Evolutionary conservation across 176 grass and related monocot species (phyloP), one percentile per base, ranked within the genome.

Genomic region (Puccinellia tenuiflora): DNA sequence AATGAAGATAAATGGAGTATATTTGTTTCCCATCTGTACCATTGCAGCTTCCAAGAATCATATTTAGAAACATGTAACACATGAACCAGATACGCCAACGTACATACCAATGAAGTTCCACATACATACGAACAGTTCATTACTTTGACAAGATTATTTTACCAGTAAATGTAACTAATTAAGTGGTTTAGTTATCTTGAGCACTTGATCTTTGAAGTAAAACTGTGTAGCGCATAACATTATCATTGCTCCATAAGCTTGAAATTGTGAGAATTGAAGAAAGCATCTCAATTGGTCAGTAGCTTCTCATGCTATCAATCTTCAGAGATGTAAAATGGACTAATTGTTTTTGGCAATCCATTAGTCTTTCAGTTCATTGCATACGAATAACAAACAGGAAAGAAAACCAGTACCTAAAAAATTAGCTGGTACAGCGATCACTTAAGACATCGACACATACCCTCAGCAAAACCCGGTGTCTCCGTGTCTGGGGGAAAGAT

Each of bases 381-480:
- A 16, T 34, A 34, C 4, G 33, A 34, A 34, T 34, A 34, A 34
- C 33, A 34, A 4, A 34, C 33, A 34, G 4, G 7, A 31, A 42
- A 63, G 46, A 16, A 51, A 39, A 46, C 33, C 2, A 59, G 13
- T 17, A 42, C 0, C 28, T 20, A 66, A 51, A 4, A 43, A 70
- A 70, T 24, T 52, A 10, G 15, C 14, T 63, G 55, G 8, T 80
- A 75, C 75, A 85, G 5, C 20, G 16, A 55, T 57, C n/a, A 22
- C 5, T 67, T 38, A 21, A 55, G 28, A 29, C 16, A 72, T 20
- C 29, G 10, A 40, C 35, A 20, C 45, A 70, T 89, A 94, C 95
- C 95, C 86, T 92, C 88, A 53, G 79, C 75, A 12, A 94, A 90
- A 72, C 95, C 95, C 0, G 95, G 95, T 18, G 95, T 97, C 14